A percentile compares a stretch with the other conserved stretches of the same genome.
phyloP scores from a whole-genome alignment of 1,284 basidiomycete genomes.

The Fomitiporia mediterranea region DNA sequence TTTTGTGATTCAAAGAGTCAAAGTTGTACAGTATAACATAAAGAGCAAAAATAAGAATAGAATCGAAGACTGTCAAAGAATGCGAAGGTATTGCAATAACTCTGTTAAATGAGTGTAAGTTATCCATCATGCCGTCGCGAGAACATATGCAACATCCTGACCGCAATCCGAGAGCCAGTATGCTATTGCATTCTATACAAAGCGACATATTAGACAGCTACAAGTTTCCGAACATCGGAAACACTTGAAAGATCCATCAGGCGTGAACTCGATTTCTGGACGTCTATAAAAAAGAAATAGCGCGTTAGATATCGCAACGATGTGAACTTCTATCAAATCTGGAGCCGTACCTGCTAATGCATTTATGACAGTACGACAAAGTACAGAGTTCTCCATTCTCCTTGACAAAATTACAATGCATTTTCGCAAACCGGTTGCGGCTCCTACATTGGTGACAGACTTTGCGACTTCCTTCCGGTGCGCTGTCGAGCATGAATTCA shows the following conservation, averaged over 20 bases:
- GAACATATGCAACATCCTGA: no score
- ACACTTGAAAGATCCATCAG: background rate
- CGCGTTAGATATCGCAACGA: background rate
- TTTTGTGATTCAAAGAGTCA: no score
- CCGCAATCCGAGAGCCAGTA: no score
- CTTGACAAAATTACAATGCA: background rate
- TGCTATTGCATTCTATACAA: no score
- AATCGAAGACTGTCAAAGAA: no score
- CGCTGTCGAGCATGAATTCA: background rate
- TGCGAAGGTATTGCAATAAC: no score
- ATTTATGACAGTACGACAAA: background rate
- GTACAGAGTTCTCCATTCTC: background rate
- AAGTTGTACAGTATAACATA: no score
- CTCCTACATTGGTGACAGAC: conserved; percentile 4
- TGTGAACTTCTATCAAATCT: background rate
- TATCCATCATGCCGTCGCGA: no score
- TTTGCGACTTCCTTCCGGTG: background rate
- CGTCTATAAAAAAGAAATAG: background rate
- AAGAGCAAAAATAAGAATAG: no score
- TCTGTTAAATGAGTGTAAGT: no score
- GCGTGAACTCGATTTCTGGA: background rate
- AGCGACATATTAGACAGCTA: no score
- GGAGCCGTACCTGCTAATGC: background rate
- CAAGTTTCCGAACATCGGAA: background rate
- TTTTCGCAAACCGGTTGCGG: background rate